phyloP scores from a whole-genome alignment of 345 rosid genomes.

The Bruguiera parviflora region DNA sequence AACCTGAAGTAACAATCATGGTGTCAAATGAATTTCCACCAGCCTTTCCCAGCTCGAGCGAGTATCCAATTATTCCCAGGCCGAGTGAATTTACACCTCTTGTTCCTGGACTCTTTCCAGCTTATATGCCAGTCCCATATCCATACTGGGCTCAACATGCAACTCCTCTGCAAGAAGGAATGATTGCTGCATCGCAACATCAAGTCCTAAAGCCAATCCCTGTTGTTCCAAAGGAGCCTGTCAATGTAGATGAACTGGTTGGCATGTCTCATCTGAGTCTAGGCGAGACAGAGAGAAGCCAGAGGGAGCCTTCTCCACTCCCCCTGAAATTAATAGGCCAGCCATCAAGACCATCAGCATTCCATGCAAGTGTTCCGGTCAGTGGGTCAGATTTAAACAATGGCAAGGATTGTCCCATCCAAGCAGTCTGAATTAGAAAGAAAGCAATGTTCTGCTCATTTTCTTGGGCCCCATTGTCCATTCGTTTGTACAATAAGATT shows the following conservation, averaged over 20 bases:
- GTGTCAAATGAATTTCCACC: conserved; percentile 18
- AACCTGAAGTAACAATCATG: conserved; percentile 32
- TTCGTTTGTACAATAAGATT: conserved; percentile 16
- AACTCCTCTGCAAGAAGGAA: conserved; percentile 29
- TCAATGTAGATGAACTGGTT: conserved; percentile 68
- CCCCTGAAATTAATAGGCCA: conserved; percentile 67
- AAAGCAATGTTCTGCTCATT: neutral
- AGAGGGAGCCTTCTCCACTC: conserved; percentile 51
- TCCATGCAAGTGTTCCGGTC: conserved; percentile 67
- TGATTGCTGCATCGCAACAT: conserved; percentile 40
- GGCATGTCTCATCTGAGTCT: conserved; percentile 80
- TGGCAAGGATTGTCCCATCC: conserved; percentile 60
- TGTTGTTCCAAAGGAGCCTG: conserved; percentile 61
- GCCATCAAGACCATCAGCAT: conserved; percentile 77
- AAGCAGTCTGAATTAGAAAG: conserved; percentile 46
- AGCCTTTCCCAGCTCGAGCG: neutral
- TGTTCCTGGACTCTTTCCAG: conserved; percentile 46
- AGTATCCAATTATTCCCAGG: conserved; percentile 4
- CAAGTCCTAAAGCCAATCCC: conserved; percentile 79
- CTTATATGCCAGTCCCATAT: conserved; percentile 52
- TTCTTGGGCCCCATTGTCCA: neutral
- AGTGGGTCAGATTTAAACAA: conserved; percentile 47
- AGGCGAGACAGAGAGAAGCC: conserved; percentile 38
- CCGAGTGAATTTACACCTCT: conserved; percentile 30
- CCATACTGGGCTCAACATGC: conserved; percentile 55